phyloP scores from a whole-genome alignment of 352 stramenopile genomes.

The Phytophthora melonis region DNA sequence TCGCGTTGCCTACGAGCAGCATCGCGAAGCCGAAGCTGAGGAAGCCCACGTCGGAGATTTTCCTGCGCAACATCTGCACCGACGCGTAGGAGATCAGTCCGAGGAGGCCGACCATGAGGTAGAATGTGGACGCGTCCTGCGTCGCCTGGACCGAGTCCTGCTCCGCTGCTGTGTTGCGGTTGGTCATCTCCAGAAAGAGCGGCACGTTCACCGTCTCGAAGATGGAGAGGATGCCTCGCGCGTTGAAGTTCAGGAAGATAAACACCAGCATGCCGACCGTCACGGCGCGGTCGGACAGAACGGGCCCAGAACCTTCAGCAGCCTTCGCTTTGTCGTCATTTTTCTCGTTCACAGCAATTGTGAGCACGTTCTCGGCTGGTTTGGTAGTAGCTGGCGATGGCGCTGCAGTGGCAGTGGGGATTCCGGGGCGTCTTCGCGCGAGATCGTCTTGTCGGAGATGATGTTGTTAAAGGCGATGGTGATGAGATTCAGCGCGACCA shows the following conservation, averaged over 20 bases:
- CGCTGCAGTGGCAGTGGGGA: not conserved
- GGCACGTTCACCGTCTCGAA: slow-evolving; percentile 81
- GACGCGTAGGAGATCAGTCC: slow-evolving; percentile 54
- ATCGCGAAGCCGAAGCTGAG: slow-evolving; percentile 61
- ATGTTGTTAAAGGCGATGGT: slow-evolving; percentile 55
- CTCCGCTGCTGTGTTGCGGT: slow-evolving; percentile 35
- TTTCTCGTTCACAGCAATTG: slow-evolving; percentile 11
- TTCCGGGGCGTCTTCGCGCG: slow-evolving; percentile 48
- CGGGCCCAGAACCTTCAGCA: not conserved
- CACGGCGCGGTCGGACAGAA: slow-evolving; percentile 48
- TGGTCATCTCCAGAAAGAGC: slow-evolving; percentile 58
- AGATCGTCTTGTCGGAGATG: slow-evolving; percentile 62
- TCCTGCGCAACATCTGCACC: slow-evolving; percentile 46
- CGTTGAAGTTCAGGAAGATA: slow-evolving; percentile 76
- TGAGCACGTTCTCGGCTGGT: slow-evolving; percentile 8
- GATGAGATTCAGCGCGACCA: slow-evolving; percentile 57
- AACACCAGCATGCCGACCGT: slow-evolving; percentile 59
- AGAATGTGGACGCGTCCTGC: slow-evolving; percentile 53
- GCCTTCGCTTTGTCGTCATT: not conserved
- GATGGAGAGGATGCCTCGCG: slow-evolving; percentile 68
- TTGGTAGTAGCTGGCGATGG: not conserved
- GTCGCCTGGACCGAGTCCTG: slow-evolving; percentile 38
- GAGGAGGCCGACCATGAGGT: slow-evolving; percentile 62
- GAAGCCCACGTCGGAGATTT: slow-evolving; percentile 52
- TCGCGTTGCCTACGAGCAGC: slow-evolving; percentile 55